These are phyloP conservation scores for Oryza glaberrima DNA, from an alignment of 176 grass and related monocot genomes.

Conservation along the genomic window DNA sequence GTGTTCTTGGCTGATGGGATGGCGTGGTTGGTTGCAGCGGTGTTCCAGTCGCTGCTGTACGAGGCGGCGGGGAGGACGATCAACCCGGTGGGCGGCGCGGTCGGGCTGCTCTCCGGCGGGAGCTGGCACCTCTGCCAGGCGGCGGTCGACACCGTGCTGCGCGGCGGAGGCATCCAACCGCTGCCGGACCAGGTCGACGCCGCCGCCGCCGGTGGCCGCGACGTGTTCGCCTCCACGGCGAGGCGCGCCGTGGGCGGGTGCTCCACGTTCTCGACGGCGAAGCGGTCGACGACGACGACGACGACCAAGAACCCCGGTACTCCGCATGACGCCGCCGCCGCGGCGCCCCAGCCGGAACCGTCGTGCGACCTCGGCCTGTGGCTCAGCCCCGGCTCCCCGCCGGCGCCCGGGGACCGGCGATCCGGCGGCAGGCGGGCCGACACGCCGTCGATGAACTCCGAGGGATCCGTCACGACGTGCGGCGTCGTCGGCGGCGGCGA, in stretches of 20 bases:
- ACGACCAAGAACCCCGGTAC: not conserved
- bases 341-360: not conserved
- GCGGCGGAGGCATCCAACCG: slow-evolving; percentile 62
- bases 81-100: slow-evolving; percentile 89
- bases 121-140: slow-evolving; percentile 93
- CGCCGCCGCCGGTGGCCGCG: slow-evolving; percentile 17
- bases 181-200: slow-evolving; percentile 47
- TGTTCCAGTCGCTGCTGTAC: slow-evolving; percentile 94
- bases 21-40: slow-evolving; percentile 49
- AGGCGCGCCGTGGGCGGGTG: slow-evolving; percentile 41
- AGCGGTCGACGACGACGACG: slow-evolving; percentile 21
- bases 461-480: slow-evolving; percentile 71
- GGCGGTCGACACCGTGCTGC: slow-evolving; percentile 85
- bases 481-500: slow-evolving; percentile 21
- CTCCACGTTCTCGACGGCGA: slow-evolving; percentile 60
- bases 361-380: slow-evolving; percentile 63
- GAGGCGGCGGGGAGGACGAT: slow-evolving; percentile 96
- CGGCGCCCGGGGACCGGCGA: slow-evolving; percentile 15
- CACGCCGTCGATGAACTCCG: slow-evolving; percentile 86
- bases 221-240: not conserved
- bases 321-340: slow-evolving; percentile 11
- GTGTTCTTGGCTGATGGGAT: slow-evolving; percentile 3
- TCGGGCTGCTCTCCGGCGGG: slow-evolving; percentile 71
- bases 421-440: slow-evolving; percentile 26
- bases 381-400: slow-evolving; percentile 41